Evolutionary conservation across 2,329 filamentous ascomycete species (phyloP), one percentile per base, ranked within the genome.

Genomic region (Alternaria brassicae): DNA sequence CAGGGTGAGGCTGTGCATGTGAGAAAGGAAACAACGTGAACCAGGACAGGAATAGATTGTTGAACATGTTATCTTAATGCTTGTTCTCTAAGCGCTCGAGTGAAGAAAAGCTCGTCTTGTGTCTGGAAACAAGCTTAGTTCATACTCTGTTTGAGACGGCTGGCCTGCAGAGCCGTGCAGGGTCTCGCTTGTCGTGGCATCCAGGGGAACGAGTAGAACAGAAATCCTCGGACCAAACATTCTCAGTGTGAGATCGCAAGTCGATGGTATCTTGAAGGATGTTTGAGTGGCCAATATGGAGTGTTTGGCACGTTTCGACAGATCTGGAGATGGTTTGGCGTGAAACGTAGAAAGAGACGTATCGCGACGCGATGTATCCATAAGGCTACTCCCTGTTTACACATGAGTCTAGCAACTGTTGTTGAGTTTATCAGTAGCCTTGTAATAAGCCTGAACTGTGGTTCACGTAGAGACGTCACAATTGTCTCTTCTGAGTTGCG

Each of bases 1-100:
- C 30, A 36, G 60, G 59, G 54, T 51, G 54, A 52, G 50, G 61
- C 59, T 62, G 42, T 44, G 39, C 40, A 34, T 15, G 52, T 50
- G 28, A 58, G 36, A 39, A 54, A 47, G 47, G 41, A 19, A 47
- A 41, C 41, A 25, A 13, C 17, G 2, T 45, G 48, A 21, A 32
- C 47, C 44, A 28, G 27, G 3, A 48, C 44, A 48, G 2, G 37
- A 45, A 52, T 57, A 57, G 55, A 34, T 17, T 3, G 6, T 4
- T 25, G 19, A 9, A 8, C 10, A 28, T 53, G 10, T 28, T 37
- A 52, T 32, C 25, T 39, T 25, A 25, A 40, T 23, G 9, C 13
- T 34, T 25, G 12, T 34, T 15, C 34, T 40, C 6, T 30, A 45
- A 57, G 39, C 39, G 25, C n/a, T 30, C 12, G 12, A n/a, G 12